phyloP scores from a whole-genome alignment of 495 filamentous ascomycete species.

The Sporormia fimetaria region DNA sequence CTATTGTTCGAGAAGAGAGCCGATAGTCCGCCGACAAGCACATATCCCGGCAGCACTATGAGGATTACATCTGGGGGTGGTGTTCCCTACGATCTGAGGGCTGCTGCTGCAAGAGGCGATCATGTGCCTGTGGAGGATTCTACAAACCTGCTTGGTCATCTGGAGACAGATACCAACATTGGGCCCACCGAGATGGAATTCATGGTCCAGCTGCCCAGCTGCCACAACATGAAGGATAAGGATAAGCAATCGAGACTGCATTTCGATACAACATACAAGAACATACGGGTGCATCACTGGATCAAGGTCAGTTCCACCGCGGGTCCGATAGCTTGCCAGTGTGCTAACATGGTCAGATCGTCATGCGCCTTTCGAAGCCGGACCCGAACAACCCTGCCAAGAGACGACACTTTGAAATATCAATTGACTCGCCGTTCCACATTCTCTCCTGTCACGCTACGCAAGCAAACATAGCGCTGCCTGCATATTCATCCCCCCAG shows the following conservation, averaged over 20 bases:
- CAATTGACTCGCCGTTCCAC: constrained; percentile 95
- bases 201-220: constrained; percentile 87
- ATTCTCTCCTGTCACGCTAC: constrained; percentile 90
- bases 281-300: constrained; percentile 96
- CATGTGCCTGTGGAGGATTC: constrained; percentile 40
- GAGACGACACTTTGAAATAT: constrained; percentile 93
- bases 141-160: constrained; percentile 71
- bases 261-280: constrained; percentile 91
- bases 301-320: constrained; percentile 68
- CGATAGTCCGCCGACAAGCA: constrained; percentile 63
- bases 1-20: constrained; percentile 84
- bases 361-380: constrained; percentile 84
- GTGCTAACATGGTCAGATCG: constrained; percentile 54
- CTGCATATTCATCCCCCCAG: constrained; percentile 63
- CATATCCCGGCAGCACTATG: constrained; percentile 69
- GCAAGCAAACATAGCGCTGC: constrained; percentile 78
- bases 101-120: constrained; percentile 48
- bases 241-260: constrained; percentile 65
- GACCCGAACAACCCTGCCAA: constrained; percentile 72
- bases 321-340: not conserved
- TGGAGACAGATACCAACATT: constrained; percentile 53
- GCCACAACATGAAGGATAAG: constrained; percentile 68
- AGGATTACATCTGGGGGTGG: constrained; percentile 75
- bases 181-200: constrained; percentile 96
- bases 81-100: constrained; percentile 50